Conservation (phyloP, 164 flowering plant genomes). For the Sedum album region DNA sequence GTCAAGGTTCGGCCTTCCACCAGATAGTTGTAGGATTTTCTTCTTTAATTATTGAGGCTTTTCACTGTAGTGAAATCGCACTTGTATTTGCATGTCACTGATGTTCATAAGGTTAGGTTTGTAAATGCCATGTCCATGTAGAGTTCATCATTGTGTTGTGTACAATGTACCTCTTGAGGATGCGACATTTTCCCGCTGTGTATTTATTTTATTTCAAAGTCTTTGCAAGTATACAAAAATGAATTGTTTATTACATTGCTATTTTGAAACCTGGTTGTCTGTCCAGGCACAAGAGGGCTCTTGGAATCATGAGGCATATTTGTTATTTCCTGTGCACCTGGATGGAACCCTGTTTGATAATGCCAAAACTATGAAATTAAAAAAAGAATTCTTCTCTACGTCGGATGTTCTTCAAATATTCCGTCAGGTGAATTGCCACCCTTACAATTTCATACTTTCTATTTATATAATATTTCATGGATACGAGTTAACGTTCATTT, state of each 20-base stretch:
- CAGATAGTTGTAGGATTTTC: no score
- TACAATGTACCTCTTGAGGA: not conserved
- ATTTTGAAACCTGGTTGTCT: not conserved
- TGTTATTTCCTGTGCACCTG: constrained; percentile 91
- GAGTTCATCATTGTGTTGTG: no score
- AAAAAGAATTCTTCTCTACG: constrained; percentile 77
- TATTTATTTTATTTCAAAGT: not conserved
- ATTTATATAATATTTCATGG: not conserved
- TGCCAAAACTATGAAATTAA: constrained; percentile 60
- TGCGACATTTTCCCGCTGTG: not conserved
- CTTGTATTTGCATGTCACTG: no score
- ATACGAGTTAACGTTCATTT: not conserved
- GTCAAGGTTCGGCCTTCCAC: not conserved
- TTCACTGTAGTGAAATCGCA: no score
- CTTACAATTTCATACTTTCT: not conserved
- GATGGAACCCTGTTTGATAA: constrained; percentile 89
- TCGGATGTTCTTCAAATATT: constrained; percentile 83
- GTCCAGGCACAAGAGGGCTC: constrained; percentile 59
- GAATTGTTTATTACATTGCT: not conserved
- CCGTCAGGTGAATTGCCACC: constrained; percentile 54
- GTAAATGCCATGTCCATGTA: no score
- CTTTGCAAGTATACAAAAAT: not conserved
- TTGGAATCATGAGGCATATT: constrained; percentile 87
- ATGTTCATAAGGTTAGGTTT: no score
- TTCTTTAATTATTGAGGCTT: no score